Evolutionary conservation across 2,329 filamentous ascomycete species (phyloP).

Genomic region (Penicillium italicum): DNA sequence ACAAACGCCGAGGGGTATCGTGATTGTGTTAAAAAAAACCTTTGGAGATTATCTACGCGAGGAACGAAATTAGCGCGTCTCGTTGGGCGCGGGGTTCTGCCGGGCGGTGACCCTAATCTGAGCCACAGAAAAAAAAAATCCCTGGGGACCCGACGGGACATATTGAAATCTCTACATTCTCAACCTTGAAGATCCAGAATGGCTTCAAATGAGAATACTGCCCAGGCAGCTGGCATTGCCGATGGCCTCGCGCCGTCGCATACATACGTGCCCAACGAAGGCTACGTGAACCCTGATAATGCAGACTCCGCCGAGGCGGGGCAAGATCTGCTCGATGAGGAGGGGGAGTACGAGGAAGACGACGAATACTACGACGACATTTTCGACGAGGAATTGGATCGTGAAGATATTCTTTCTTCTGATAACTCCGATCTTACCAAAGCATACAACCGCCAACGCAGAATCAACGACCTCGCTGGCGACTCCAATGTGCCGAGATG

Average conservation of each 20-base stretch:
- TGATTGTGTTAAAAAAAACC: conserved; percentile 13
- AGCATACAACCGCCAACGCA: conserved; percentile 80
- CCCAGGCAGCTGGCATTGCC: conserved; percentile 33
- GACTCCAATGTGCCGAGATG: conserved; percentile 51
- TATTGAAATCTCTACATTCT: conserved; percentile 3
- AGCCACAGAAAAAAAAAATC: conserved; percentile 28
- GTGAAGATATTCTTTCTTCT: conserved; percentile 54
- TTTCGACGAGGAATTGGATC: conserved; percentile 52
- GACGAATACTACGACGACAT: conserved; percentile 62
- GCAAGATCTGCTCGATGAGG: conserved; percentile 32
- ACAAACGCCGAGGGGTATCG: conserved; percentile 1
- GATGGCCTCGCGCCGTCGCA: conserved; percentile 48
- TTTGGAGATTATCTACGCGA: conserved; percentile 16
- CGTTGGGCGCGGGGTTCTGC: conserved; percentile 36
- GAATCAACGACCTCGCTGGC: conserved; percentile 54
- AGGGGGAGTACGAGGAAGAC: conserved; percentile 53
- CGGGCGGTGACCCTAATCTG: conserved; percentile 29
- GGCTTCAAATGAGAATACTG: conserved; percentile 22
- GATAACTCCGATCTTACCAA: conserved; percentile 71
- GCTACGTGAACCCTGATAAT: conserved; percentile 43
- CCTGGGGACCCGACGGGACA: conserved; percentile 12
- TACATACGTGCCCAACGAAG: conserved; percentile 49
- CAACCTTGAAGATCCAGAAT: conserved; percentile 19
- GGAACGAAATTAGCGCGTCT: conserved; percentile 25
- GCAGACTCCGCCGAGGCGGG: conserved; percentile 33